Percentiles rank a stretch among this genome's conserved stretches.
These are phyloP conservation scores for Hypoxylon perforatum DNA, from an alignment of 495 filamentous ascomycete genomes.

Conservation along the genomic window DNA sequence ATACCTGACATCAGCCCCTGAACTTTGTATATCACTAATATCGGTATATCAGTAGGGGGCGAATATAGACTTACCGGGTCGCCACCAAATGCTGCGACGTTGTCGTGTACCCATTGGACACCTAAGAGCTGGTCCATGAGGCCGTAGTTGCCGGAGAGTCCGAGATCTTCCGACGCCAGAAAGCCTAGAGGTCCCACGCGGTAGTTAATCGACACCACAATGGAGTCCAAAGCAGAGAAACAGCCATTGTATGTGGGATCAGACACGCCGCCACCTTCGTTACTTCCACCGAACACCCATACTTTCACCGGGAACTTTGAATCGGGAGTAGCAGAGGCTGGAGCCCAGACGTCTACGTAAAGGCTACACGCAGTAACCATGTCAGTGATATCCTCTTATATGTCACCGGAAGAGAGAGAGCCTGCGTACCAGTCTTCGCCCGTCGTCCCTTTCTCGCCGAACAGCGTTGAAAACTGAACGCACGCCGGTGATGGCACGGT, in stretches of 20 bases:
- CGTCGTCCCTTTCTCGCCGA: constrained; percentile 31
- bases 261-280: constrained; percentile 42
- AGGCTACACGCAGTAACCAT: constrained; percentile 37
- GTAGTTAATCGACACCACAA: constrained; percentile 62
- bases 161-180: constrained; percentile 47
- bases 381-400: constrained; percentile 7
- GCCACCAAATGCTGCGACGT: constrained; percentile 68
- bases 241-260: constrained; percentile 56
- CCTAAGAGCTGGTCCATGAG: constrained; percentile 65
- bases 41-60: constrained; percentile 17
- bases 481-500: constrained; percentile 41
- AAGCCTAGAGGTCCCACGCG: constrained; percentile 71
- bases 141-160: constrained; percentile 53
- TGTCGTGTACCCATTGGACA: constrained; percentile 62
- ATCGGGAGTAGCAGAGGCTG: constrained; percentile 41
- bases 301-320: constrained; percentile 56
- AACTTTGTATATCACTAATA: constrained; percentile 45
- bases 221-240: constrained; percentile 48
- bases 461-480: constrained; percentile 47
- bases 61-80: constrained; percentile 55
- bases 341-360: constrained; percentile 45
- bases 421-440: constrained; percentile 48
- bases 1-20: constrained; percentile 14
- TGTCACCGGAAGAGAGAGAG: constrained; percentile 15
- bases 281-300: constrained; percentile 55